These are phyloP conservation scores for Podaxis rugospora DNA, from an alignment of 768 basidiomycete species.

Conservation along the genomic window DNA sequence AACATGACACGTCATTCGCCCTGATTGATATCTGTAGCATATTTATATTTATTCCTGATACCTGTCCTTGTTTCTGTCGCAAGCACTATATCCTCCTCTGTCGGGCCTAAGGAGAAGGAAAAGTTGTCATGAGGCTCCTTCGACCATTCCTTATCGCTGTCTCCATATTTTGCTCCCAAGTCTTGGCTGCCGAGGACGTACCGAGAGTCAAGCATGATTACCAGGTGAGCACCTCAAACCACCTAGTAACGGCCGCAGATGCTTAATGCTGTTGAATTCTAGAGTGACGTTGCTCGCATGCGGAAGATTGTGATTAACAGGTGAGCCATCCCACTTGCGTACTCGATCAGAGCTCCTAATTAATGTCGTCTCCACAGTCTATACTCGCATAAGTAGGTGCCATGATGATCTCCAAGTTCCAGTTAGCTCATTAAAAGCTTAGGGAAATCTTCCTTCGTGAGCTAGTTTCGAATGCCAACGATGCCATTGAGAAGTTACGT, in stretches of 20 bases:
- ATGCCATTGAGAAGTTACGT: conserved; percentile 93
- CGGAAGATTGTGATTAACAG: conserved; percentile 93
- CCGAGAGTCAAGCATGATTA: conserved; percentile 63
- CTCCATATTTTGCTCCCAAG: conserved; percentile 38
- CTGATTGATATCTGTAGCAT: background rate
- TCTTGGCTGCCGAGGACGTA: conserved; percentile 44
- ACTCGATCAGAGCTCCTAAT: conserved; percentile 3
- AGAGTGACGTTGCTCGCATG: conserved; percentile 93
- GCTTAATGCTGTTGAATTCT: conserved; percentile 7
- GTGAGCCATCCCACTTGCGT: conserved; percentile 26
- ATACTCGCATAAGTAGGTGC: conserved; percentile 71
- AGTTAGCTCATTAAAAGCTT: conserved; percentile 4
- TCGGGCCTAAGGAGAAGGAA: background rate
- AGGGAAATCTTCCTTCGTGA: conserved; percentile 89
- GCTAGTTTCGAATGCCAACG: conserved; percentile 91
- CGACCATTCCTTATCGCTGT: conserved; percentile 45
- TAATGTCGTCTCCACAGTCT: conserved; percentile 40
- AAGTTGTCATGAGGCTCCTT: conserved; percentile 53
- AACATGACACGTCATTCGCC: conserved; percentile 48
- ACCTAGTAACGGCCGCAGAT: background rate
- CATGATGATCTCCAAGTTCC: background rate
- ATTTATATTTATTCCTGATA: conserved; percentile 1
- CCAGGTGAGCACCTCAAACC: conserved; percentile 42
- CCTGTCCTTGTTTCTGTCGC: background rate
- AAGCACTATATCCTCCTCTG: background rate